Evolutionary conservation across 192 early-diverging fungal genomes (phyloP), one percentile per base, ranked within the genome.

Genomic region (Backusella australiensis): DNA sequence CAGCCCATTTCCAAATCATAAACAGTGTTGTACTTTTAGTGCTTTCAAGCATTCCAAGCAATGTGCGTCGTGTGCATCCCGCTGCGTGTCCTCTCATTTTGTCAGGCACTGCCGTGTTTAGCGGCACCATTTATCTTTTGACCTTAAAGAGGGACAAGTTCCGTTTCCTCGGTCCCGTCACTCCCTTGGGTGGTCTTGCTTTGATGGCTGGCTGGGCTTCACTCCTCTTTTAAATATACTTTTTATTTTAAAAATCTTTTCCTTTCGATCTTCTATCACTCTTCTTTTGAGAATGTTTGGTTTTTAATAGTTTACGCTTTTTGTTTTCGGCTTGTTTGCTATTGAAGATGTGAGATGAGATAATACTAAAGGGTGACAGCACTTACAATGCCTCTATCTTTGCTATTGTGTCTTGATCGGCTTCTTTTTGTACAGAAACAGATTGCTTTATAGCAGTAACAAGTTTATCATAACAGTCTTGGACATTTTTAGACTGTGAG

Each of bases 401-500:
- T 75, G 84, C 81, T n/a, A 89, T 38, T 32, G 86, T 86, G 72
- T 88, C 92, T 71, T 87, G 82, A 71, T 88, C 85, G 6, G 95
- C 87, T 9, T 85, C 91, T 75, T 87, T 88, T 29, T 90, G 89
- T 34, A 96, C 85, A 67, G 89, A 80, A 1, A 89, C 91, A 34
- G 93, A 91, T 26, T 83, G 75, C 19, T 81, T 73, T 39, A 96
- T 80, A 6, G 85, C 80, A 17, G 88, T 85, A 74, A 88, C 82
- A 35, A 95, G 82, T 72, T 91, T 93, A 17, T 91, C 87, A 34
- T 96, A 77, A 72, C 94, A 95, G 80, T 96, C 93, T 21, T 96
- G 90, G 21, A 94, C 67, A 75, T 97, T 97, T 19, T 90, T 84
- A 74, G 76, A 78, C 74, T 95, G 95, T 34, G 94, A 89, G 12